Percentiles rank a stretch among this genome's conserved stretches.
These are phyloP conservation scores for Logfia minima DNA, from an alignment of 129 eudicot genomes.

Conservation along the genomic window DNA sequence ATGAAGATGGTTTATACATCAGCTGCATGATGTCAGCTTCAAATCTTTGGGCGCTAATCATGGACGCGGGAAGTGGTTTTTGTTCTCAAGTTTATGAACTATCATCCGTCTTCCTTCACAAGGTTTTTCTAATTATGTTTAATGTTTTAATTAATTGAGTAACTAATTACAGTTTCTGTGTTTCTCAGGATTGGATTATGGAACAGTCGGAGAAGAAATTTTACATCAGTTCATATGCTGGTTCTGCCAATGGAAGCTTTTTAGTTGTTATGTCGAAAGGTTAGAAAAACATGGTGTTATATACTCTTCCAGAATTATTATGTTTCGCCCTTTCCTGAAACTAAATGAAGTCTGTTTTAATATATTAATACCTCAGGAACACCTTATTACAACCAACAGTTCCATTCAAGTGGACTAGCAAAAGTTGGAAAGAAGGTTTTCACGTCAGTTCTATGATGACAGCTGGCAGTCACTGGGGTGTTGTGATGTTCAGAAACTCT, in stretches of 20 bases:
- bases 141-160: not conserved
- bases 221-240: slow-evolving; percentile 94
- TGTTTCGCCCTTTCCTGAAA: not conserved
- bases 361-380: slow-evolving; percentile 26
- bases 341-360: not conserved
- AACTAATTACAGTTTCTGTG: slow-evolving; percentile 1
- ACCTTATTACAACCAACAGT: slow-evolving; percentile 43
- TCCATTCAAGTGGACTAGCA: slow-evolving; percentile 79
- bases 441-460: slow-evolving; percentile 98
- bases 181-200: slow-evolving; percentile 92
- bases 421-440: slow-evolving; percentile 99
- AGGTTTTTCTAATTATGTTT: slow-evolving; percentile 22
- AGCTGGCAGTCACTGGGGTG: slow-evolving; percentile 99
- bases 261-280: slow-evolving; percentile 99
- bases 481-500: slow-evolving; percentile 92
- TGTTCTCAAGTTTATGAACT: slow-evolving; percentile 86
- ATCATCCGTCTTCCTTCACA: slow-evolving; percentile 40
- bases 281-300: slow-evolving; percentile 30
- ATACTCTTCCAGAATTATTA: not conserved
- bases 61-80: slow-evolving; percentile 97
- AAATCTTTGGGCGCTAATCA: slow-evolving; percentile 93
- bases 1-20: slow-evolving; percentile 86
- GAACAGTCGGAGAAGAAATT: slow-evolving; percentile 99
- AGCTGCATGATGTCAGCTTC: slow-evolving; percentile 92
- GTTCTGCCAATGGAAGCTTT: slow-evolving; percentile 90